These are phyloP conservation scores for Thermochaetoides thermophila DNA, from an alignment of 495 filamentous ascomycete species.

Conservation along the genomic window DNA sequence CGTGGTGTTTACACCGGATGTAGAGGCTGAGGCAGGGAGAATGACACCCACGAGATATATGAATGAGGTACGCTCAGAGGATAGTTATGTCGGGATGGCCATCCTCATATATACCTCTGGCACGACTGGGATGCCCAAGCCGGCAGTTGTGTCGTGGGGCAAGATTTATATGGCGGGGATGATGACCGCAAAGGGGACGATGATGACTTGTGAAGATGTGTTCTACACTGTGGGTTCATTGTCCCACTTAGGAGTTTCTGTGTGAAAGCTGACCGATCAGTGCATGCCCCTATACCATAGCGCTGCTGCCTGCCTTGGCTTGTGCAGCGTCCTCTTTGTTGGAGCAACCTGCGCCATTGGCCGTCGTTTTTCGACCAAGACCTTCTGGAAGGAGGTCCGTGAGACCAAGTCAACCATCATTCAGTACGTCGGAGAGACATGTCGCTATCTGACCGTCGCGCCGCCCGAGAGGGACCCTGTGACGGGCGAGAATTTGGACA, in stretches of 20 bases:
- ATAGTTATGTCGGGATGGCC: conserved; percentile 44
- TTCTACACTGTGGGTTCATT: conserved; percentile 60
- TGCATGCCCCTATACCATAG: conserved; percentile 94
- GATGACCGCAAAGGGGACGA: conserved; percentile 42
- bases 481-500: conserved; percentile 61
- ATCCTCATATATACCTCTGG: conserved; percentile 75
- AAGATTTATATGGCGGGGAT: conserved; percentile 42
- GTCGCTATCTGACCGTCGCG: conserved; percentile 70
- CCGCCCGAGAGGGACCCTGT: conserved; percentile 48
- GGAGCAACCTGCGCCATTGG: conserved; percentile 59
- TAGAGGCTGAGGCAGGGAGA: conserved; percentile 41
- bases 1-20: conserved; percentile 40
- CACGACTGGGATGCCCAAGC: conserved; percentile 84
- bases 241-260: no score
- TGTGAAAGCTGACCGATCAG: conserved; percentile 17
- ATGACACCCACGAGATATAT: conserved; percentile 41
- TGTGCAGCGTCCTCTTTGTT: conserved; percentile 38
- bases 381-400: conserved; percentile 69
- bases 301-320: conserved; percentile 57
- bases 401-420: conserved; percentile 60
- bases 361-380: conserved; percentile 64
- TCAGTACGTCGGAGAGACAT: conserved; percentile 92
- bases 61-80: conserved; percentile 41
- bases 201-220: conserved; percentile 41
- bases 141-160: conserved; percentile 66